Base-by-base conservation (phyloP, 2,329 filamentous ascomycete species). In the Trichoderma sp. region DNA sequence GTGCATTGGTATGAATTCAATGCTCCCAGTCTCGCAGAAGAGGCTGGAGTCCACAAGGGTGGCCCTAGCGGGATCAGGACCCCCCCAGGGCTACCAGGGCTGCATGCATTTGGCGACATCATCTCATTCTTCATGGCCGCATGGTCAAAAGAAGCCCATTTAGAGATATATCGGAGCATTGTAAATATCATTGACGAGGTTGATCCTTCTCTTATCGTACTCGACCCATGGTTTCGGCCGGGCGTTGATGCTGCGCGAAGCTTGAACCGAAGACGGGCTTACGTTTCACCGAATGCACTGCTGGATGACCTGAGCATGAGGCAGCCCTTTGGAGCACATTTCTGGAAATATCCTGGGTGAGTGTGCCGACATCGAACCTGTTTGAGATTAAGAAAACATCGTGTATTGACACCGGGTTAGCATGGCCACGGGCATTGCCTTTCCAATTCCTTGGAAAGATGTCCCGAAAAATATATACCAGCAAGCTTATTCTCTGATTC, bases 201-300 rank as follows among this genome's bases (percentile, higher is more conserved):
- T 11, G 73, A 78, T 39, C 78, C 79, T 1, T 74, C 77, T 5
- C 46, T 80, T 11, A 71, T 77, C 1, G 75, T 78, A 1, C 70
- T 81, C 28, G 79, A 81, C 43, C 73, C 73, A 1, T 65, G 76
- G 2, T 75, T 80, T 26, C 66, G 71, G 3, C 76, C 76, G 0
- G 76, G 70, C 6, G 68, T 75, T 13, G 74, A 77, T 39, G 73
- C 72, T 2, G 69, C 71, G 1, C 68, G 70, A 18, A 70, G 74
- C n/a, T 61, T 69, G n/a, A 70, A 72, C 46, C 66, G 75, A 51
- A 77, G 16, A 71, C 81, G 71, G 77, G 81, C 69, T 3, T 70
- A 83, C 1, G 71, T 85, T 21, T 80, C 80, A 46, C 83, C 83
- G 7, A 85, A 83, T 49, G 77, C 81, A 55, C 61, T 81, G 74